Percentiles rank a stretch among this genome's conserved stretches.
These are phyloP conservation scores for Ascosphaera aggregata DNA, from an alignment of 2,329 filamentous ascomycete species.

Conservation along the genomic window DNA sequence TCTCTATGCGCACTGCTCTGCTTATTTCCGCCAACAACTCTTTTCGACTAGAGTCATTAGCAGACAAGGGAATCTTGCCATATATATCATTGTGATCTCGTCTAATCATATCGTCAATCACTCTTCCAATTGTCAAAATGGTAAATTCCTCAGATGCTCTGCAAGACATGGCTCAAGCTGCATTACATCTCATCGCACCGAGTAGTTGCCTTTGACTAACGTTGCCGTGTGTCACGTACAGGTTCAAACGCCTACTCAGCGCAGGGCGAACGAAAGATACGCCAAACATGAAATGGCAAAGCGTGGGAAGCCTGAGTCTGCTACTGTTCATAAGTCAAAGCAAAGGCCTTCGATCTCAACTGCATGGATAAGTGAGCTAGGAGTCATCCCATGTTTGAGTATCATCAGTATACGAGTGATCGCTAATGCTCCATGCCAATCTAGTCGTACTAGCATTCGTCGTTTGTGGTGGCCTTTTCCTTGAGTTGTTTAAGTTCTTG, in stretches of 20 bases:
- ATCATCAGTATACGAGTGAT: slow-evolving; percentile 1
- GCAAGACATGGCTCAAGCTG: too few species aligned
- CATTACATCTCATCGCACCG: not conserved
- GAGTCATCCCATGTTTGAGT: not conserved
- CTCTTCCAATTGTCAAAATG: not conserved
- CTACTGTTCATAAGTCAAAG: slow-evolving; percentile 24
- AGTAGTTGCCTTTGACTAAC: not conserved
- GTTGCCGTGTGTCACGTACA: slow-evolving; percentile 12
- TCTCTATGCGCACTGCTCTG: not conserved
- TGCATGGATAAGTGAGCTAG: slow-evolving; percentile 37
- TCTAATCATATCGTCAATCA: not conserved
- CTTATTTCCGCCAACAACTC: not conserved
- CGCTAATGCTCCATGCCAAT: slow-evolving; percentile 5
- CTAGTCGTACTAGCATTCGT: slow-evolving; percentile 38
- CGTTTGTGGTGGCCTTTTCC: slow-evolving; percentile 34
- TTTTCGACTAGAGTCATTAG: too few species aligned
- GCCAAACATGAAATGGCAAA: slow-evolving; percentile 35
- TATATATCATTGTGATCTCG: not conserved
- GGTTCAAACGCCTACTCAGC: slow-evolving; percentile 43
- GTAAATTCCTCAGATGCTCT: not conserved
- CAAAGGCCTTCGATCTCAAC: slow-evolving; percentile 30
- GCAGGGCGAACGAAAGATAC: slow-evolving; percentile 37
- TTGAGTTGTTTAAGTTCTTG: slow-evolving; percentile 28
- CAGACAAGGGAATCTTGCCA: too few species aligned
- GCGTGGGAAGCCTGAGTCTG: slow-evolving; percentile 29